Evolutionary conservation across 2,329 filamentous ascomycete species (phyloP), one percentile per base, ranked within the genome.

Genomic region (Fragosphaeria purpurea): DNA sequence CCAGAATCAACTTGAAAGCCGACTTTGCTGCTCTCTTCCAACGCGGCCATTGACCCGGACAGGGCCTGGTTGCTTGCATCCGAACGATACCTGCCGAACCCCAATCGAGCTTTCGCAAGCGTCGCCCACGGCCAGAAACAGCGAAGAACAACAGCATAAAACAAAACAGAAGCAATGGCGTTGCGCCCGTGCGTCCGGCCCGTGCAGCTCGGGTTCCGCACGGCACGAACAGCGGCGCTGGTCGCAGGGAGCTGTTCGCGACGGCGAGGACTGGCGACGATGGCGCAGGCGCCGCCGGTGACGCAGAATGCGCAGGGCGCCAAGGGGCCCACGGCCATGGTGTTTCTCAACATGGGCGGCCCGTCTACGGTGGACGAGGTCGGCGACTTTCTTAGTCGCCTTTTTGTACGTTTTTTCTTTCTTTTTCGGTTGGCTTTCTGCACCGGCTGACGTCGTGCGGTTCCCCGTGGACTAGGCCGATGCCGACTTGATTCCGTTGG

Each of bases 341-440:
- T 98, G 11, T 96, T 98, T 63, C 80, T 98, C 71, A 98, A 98
- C 70, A 98, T 98, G 93, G 93, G 93, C 53, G 93, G 93, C 0
- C 93, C 93, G 4, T 86, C 88, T 1, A 95, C 86, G 4, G 86
- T 85, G 5, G 80, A 83, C 58, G 89, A 98, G 71, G 93, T 98
- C 38, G 83, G 85, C 60, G 82, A 85, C 67, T 98, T 97, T 63
- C 71, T 98, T 45, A 93, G 85, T 65, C 82, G 90, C 59, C 74
- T 98, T 58, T 98, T 98, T 70, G 91, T 95, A 78, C 53, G 85
- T 69, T 39, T 35, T 30, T 11, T 7, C 48, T 37, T 41, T 46
- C 9, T 30, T 41, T 38, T 42, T 7, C 13, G 7, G 10, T 7
- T 59, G 13, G 43, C 7, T 38, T 35, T 7, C 9, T 31, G 12